A percentile compares a stretch with the other conserved stretches of the same genome.
Evolutionary conservation across 805 yeast genomes (phyloP).

Genomic region (Candida boleticola): DNA sequence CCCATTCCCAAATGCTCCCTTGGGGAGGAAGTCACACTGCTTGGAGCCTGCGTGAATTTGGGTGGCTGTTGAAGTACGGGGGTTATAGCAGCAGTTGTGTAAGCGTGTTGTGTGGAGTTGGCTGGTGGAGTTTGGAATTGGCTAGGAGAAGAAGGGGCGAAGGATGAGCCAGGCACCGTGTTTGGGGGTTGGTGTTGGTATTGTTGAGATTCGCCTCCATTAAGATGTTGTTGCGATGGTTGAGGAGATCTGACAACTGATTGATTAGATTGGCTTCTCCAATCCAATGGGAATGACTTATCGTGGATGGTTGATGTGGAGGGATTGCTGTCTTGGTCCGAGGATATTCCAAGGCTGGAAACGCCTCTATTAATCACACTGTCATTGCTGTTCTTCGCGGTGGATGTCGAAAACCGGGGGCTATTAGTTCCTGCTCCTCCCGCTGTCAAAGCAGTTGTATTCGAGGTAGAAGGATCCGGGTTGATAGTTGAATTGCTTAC

Average conservation of each 20-base stretch:
- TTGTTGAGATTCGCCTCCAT: not conserved
- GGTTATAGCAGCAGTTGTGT: slow-evolving; percentile 28
- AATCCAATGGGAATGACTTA: slow-evolving; percentile 4
- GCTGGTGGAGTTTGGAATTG: slow-evolving; percentile 8
- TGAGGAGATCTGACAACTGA: slow-evolving; percentile 4
- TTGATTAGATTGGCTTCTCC: slow-evolving; percentile 4
- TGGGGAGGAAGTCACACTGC: slow-evolving; percentile 21
- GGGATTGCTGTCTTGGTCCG: slow-evolving; percentile 1
- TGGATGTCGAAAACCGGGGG: slow-evolving; percentile 1
- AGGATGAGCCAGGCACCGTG: no score
- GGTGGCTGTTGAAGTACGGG: slow-evolving; percentile 23
- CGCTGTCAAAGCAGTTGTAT: not conserved
- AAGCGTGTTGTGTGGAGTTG: slow-evolving; percentile 15
- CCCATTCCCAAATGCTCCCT: slow-evolving; percentile 23
- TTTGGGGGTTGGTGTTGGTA: slow-evolving; percentile 5
- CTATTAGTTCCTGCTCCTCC: not conserved
- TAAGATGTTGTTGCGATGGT: slow-evolving; percentile 1
- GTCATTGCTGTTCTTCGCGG: not conserved
- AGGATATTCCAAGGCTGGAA: not conserved
- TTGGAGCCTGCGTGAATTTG: slow-evolving; percentile 11
- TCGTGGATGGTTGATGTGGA: slow-evolving; percentile 2
- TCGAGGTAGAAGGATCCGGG: not conserved
- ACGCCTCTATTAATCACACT: not conserved
- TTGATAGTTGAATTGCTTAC: slow-evolving; percentile 1
- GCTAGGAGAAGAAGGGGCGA: not conserved